These are phyloP conservation scores for Alternaria triticina DNA, from an alignment of 2,329 filamentous ascomycete genomes.

Conservation along the genomic window DNA sequence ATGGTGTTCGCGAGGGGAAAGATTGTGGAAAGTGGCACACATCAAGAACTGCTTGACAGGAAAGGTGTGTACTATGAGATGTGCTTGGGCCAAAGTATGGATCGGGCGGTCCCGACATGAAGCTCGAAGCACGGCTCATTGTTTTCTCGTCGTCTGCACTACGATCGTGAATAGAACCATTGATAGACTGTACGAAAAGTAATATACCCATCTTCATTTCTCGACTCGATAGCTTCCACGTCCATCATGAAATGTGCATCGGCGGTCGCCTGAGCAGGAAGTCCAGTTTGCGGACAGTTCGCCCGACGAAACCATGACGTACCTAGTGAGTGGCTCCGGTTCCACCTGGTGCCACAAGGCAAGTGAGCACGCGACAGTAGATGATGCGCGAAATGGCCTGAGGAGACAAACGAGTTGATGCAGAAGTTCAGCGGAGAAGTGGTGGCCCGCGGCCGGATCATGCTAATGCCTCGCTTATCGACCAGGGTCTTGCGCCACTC, in stretches of 20 bases:
- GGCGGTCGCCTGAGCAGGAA: neutral
- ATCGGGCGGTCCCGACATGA: slow-evolving; percentile 34
- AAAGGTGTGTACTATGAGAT: slow-evolving; percentile 54
- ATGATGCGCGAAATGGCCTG: neutral
- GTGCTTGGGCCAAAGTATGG: slow-evolving; percentile 53
- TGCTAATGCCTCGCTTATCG: slow-evolving; percentile 5
- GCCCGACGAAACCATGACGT: neutral
- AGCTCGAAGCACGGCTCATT: neutral
- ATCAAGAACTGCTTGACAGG: slow-evolving; percentile 48
- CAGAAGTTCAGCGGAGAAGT: slow-evolving; percentile 2
- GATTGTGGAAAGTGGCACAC: slow-evolving; percentile 79
- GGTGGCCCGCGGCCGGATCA: slow-evolving; percentile 5
- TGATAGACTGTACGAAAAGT: neutral
- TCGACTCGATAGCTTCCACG: neutral
- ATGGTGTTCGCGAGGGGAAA: slow-evolving; percentile 90
- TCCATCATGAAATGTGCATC: neutral
- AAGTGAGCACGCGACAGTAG: neutral
- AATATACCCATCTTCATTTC: neutral
- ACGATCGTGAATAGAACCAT: neutral
- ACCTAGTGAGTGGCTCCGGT: neutral
- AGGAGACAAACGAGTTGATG: slow-evolving; percentile 4
- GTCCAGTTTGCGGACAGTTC: neutral
- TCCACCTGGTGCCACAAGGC: neutral
- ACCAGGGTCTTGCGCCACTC: slow-evolving; percentile 4
- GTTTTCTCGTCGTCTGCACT: neutral